Conservation (phyloP, 139 green algal species). For the Tetraselmis striata region DNA sequence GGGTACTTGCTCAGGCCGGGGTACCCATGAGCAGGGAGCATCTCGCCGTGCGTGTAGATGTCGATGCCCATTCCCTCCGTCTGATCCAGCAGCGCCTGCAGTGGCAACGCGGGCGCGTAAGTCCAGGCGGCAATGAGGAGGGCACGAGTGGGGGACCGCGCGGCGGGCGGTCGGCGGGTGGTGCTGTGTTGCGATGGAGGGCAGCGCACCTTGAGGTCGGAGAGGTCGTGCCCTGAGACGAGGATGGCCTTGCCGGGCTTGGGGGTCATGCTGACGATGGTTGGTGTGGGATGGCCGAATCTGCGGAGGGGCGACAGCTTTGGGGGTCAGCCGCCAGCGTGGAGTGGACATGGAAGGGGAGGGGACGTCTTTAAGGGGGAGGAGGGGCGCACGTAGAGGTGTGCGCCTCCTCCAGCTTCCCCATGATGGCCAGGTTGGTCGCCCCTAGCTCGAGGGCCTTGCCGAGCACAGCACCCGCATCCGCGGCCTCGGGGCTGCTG, state of each 20-base stretch:
- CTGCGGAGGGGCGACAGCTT: conserved; percentile 1
- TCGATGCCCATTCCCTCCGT: conserved; percentile 63
- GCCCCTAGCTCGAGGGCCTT: conserved; percentile 39
- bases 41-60: conserved; percentile 76
- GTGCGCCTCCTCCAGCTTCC: conserved; percentile 51
- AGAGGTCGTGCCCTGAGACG: conserved; percentile 68
- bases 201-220: conserved; percentile 37
- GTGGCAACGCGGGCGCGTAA: too few relatives aligned
- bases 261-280: conserved; percentile 46
- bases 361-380: background rate
- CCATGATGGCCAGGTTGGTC: conserved; percentile 49
- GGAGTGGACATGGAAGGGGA: background rate
- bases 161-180: background rate
- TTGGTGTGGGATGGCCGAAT: conserved; percentile 53
- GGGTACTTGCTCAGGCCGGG: conserved; percentile 51
- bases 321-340: background rate
- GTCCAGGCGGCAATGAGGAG: background rate
- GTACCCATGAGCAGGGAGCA: conserved; percentile 69
- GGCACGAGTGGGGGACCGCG: background rate
- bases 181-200: too few relatives aligned
- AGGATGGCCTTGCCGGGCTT: conserved; percentile 60
- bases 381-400: conserved; percentile 14
- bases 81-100: conserved; percentile 53
- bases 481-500: conserved; percentile 11
- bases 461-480: conserved; percentile 33